A percentile compares a stretch with the other conserved stretches of the same genome.
Conservation (phyloP, 257 asterid species). For the Thymus quinquecostatus region DNA sequence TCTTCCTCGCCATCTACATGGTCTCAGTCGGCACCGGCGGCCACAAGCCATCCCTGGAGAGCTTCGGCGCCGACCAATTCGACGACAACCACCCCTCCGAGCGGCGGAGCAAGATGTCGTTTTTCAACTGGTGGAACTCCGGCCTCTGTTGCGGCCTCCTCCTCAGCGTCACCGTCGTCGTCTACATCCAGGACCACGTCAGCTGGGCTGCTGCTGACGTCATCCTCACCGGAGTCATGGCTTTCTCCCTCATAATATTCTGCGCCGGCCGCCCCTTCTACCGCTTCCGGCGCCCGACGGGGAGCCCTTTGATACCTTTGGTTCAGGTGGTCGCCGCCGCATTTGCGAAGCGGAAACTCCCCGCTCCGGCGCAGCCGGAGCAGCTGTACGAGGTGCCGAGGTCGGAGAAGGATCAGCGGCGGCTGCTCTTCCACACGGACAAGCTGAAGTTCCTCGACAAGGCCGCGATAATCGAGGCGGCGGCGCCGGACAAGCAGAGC, state of each 20-base stretch:
- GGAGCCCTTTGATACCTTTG: constrained; percentile 81
- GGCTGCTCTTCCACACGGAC: constrained; percentile 68
- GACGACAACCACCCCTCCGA: constrained; percentile 81
- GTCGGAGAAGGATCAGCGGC: constrained; percentile 44
- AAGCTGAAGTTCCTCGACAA: constrained; percentile 80
- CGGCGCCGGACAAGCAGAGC: constrained; percentile 31
- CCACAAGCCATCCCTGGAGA: constrained; percentile 85
- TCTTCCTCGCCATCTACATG: constrained; percentile 78
- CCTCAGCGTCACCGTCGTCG: constrained; percentile 68
- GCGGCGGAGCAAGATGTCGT: constrained; percentile 69
- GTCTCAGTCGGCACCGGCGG: constrained; percentile 89
- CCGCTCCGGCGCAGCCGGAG: constrained; percentile 46
- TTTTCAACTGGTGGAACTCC: constrained; percentile 92
- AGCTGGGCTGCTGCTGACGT: constrained; percentile 82
- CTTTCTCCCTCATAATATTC: constrained; percentile 43
- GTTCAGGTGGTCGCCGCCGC: constrained; percentile 74
- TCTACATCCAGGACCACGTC: constrained; percentile 66
- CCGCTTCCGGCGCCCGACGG: constrained; percentile 57
- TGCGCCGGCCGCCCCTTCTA: constrained; percentile 63
- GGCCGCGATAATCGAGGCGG: constrained; percentile 67
- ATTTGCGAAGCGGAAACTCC: constrained; percentile 55
- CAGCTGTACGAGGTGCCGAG: constrained; percentile 63
- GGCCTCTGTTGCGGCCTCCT: constrained; percentile 73
- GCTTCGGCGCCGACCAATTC: constrained; percentile 97
- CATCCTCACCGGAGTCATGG: constrained; percentile 63